These are phyloP conservation scores for Globisporangium rhizosaccharum DNA, from an alignment of 352 stramenopile genomes.

Conservation along the genomic window DNA sequence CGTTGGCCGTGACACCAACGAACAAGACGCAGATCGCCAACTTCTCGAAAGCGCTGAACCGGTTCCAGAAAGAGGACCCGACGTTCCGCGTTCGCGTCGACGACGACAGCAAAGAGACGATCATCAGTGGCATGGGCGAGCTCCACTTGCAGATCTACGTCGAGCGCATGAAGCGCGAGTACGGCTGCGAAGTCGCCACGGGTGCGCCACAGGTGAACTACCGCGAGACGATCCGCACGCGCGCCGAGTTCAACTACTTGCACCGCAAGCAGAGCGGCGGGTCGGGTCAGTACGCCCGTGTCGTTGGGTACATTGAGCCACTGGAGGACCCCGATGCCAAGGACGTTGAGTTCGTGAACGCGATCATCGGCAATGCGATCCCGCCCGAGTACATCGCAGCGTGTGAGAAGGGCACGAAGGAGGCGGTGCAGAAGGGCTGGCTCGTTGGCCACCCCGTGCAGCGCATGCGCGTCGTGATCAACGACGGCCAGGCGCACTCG, in stretches of 20 bases:
- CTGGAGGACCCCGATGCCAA: conserved; percentile 79
- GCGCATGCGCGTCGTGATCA: conserved; percentile 80
- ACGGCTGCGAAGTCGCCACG: conserved; percentile 90
- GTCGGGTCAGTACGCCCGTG: conserved; percentile 94
- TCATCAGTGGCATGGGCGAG: conserved; percentile 99
- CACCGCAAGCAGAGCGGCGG: conserved; percentile 99
- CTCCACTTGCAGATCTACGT: conserved; percentile 99
- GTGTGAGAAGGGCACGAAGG: conserved; percentile 96
- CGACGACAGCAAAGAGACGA: conserved; percentile 97
- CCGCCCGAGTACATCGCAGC: conserved; percentile 97
- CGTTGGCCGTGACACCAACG: conserved; percentile 94
- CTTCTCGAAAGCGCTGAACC: conserved; percentile 95
- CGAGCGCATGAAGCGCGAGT: conserved; percentile 98
- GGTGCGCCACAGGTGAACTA: conserved; percentile 98
- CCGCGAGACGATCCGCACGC: conserved; percentile 94
- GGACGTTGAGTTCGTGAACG: conserved; percentile 95
- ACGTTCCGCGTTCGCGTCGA: conserved; percentile 97
- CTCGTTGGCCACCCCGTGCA: conserved; percentile 96
- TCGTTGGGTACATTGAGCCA: conserved; percentile 98
- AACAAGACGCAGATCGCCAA: conserved; percentile 92
- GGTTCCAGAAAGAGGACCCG: conserved; percentile 98
- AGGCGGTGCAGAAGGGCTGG: conserved; percentile 94
- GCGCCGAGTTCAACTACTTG: conserved; percentile 97
- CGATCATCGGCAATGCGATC: conserved; percentile 98
- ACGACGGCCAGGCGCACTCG: conserved; percentile 92